Base-by-base conservation (phyloP, 495 filamentous ascomycete genomes). In the Trichoderma parareesei region DNA sequence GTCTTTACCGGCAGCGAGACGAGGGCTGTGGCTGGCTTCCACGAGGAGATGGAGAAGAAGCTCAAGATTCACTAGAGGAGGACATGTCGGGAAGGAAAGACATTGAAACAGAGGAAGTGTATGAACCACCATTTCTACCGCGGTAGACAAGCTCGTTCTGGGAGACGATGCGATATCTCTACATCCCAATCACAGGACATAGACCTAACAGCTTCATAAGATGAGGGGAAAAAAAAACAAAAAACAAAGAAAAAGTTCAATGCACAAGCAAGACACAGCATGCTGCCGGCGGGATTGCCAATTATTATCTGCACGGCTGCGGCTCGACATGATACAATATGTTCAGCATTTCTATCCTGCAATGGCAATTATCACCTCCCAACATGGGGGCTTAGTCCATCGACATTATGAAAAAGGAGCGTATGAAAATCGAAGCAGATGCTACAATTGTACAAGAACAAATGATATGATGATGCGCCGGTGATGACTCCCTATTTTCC, bases 1-100 rank as follows among this genome's bases (percentile, higher is more conserved):
- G 86, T 98, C 33, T 98, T 87, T 75, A 84, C 75, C 14, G 87
- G 87, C 70, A 77, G 90, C 80, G 90, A 84, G 77, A 84, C 74
- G 78, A 85, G 87, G 66, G 83, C 85, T 65, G 74, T 83, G 16
- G 84, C 88, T 40, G 76, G 85, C 62, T 87, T 97, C 73, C 92
- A 97, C 66, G 86, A 89, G 67, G 93, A 98, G 85, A 93, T 97
- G 88, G 93, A 98, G 87, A 82, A 85, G 77, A 88, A 90, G 79
- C 73, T 96, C 74, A 82, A 78, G 77, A 81, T 82, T 14, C 78
- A 65, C 71, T 67, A 13, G 14, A 57, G 18, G n/a, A n/a, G n/a
- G 53, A 57, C 53, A 35, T 13, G 27, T 10, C 9, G 14, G 33
- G 9, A 11, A 35, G 37, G 5, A 35, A 37, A 5, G 16, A 55